Conservation (phyloP, 371 early-diverging fungal genomes). For the Capillidium heterosporum region DNA sequence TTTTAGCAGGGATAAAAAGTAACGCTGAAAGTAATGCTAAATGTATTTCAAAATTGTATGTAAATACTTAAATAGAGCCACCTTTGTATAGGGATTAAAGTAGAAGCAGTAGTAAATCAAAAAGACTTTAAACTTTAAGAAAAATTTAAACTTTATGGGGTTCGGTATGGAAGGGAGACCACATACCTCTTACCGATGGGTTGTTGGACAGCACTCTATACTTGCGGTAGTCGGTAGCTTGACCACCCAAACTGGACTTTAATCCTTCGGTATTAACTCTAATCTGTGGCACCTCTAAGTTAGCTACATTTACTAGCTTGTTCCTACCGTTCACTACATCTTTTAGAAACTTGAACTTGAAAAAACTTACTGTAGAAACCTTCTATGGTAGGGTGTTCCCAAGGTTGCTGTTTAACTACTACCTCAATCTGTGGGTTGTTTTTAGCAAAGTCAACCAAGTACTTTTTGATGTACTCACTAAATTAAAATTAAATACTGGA, state of each 20-base stretch:
- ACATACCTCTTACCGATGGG: conserved; percentile 68
- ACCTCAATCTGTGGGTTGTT: conserved; percentile 65
- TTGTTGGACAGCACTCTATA: conserved; percentile 46
- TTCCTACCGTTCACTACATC: conserved; percentile 44
- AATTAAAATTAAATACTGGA: not conserved
- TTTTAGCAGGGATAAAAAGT: too few relatives aligned
- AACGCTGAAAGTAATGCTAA: too few relatives aligned
- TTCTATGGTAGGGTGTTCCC: conserved; percentile 53
- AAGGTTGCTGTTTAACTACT: conserved; percentile 56
- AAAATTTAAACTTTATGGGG: conserved; percentile 35
- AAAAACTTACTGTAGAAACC: conserved; percentile 47
- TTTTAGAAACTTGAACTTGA: not conserved
- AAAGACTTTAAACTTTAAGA: not conserved
- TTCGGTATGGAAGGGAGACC: conserved; percentile 66
- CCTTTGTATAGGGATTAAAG: too few relatives aligned
- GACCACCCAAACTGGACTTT: conserved; percentile 30
- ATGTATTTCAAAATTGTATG: too few relatives aligned
- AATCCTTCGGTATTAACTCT: conserved; percentile 23
- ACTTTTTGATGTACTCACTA: conserved; percentile 51
- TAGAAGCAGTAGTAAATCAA: too few relatives aligned
- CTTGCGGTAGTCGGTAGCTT: conserved; percentile 27
- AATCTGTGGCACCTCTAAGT: conserved; percentile 36
- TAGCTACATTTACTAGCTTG: conserved; percentile 51
- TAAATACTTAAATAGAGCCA: too few relatives aligned
- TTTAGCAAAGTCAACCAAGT: conserved; percentile 41